Evolutionary conservation across 768 basidiomycete species (phyloP).

Genomic region (Suillus subaureus): DNA sequence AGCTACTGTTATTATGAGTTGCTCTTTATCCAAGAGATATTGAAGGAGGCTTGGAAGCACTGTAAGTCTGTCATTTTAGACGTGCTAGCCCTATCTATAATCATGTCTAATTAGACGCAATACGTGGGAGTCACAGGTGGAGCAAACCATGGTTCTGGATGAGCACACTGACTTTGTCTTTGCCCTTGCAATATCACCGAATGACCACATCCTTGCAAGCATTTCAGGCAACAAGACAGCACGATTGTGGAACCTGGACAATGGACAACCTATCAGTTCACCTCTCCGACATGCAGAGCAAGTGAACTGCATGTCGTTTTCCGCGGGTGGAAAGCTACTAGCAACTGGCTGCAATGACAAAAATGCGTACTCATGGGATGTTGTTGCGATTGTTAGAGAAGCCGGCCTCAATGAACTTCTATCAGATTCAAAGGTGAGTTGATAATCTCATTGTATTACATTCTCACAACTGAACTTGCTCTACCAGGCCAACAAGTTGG

Average conservation of each 20-base stretch:
- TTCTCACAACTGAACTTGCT: not conserved
- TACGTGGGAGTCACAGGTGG: no score
- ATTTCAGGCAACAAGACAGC: not conserved
- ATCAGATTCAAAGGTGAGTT: not conserved
- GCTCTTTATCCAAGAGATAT: no score
- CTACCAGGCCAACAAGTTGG: not conserved
- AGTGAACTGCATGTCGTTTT: not conserved
- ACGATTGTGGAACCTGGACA: not conserved
- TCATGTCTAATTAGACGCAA: no score
- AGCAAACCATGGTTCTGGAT: not conserved
- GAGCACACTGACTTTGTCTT: fast-evolving
- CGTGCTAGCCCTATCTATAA: no score
- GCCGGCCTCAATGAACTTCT: not conserved
- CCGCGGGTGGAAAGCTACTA: not conserved
- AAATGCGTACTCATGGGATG: not conserved
- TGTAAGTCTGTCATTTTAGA: no score
- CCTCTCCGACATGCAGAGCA: not conserved
- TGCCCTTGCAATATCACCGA: not conserved
- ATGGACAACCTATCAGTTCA: not conserved
- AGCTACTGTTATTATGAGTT: no score
- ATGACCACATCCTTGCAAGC: not conserved
- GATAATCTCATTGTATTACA: not conserved
- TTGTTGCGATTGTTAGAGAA: not conserved
- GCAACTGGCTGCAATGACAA: not conserved
- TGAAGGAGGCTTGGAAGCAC: no score